Evolutionary conservation across 495 filamentous ascomycete species (phyloP), one percentile per base, ranked within the genome.

Genomic region (Hypoxylon perforatum): DNA sequence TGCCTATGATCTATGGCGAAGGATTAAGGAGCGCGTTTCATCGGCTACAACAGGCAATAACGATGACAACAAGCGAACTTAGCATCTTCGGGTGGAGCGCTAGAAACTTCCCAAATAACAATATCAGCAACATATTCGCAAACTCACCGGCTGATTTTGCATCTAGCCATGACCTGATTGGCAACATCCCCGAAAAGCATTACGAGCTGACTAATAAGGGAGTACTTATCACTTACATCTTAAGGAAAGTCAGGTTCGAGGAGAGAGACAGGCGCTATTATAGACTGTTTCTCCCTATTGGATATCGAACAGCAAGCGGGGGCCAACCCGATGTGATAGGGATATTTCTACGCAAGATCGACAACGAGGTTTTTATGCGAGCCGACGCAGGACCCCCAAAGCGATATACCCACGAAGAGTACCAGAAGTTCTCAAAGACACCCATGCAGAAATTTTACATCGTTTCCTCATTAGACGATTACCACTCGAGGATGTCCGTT

Each of bases 1-100:
- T 75, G 73, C 68, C 73, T 11, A 56, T 74, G 12, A 46, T 67
- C 11, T 75, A 73, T 22, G 72, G 72, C 14, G 72, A 75, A 49
- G 71, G 72, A 3, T 30, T 12, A 4, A 63, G 67, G 17, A 35
- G 11, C 30, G 72, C 72, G 0, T 72, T 75, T 23, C 42, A 45
- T n/a, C 25, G 72, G 10, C 53, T 75, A 17, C 72, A 73, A 23
- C 72, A 74, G 44, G 71, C 63, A 42, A 72, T 75, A 10, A 45
- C 63, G 18, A 53, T 41, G 12, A 45, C 53, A 12, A 66, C 28
- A 23, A 55, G 57, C 23, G 71, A 73, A 58, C 10, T 67, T 36
- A 48, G 48, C 15, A 60, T 69, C 41, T 59, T 69, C 30, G 52
- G 63, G 23, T 69, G 65, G 65, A 38, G 30, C 30, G 30, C 4